Percentiles rank a stretch among this genome's conserved stretches.
Conservation (phyloP, 306 rosid genomes). For the Fragaria vesca region DNA sequence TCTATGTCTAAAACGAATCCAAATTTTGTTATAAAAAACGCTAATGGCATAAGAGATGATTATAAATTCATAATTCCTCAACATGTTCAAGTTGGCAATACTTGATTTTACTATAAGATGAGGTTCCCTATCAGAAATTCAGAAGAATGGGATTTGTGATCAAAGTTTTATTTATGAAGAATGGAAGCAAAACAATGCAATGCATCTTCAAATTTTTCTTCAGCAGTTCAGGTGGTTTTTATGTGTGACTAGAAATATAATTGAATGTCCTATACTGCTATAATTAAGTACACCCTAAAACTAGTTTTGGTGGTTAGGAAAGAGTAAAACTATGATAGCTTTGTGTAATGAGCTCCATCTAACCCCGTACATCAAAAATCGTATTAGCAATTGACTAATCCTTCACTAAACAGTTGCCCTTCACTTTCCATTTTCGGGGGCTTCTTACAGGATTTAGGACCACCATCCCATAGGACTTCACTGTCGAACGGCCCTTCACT, state of each 20-base stretch:
- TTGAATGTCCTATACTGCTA: background rate
- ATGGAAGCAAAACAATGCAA: background rate
- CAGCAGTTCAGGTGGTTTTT: background rate
- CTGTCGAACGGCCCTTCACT: background rate
- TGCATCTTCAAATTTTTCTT: background rate
- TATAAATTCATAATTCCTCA: background rate
- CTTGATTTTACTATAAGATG: background rate
- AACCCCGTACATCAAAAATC: background rate
- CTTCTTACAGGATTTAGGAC: background rate
- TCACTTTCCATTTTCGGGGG: background rate
- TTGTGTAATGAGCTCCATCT: background rate
- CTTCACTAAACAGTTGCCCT: background rate
- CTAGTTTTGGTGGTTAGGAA: background rate
- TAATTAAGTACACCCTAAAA: no score
- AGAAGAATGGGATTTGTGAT: background rate
- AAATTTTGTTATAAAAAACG: fast-evolving
- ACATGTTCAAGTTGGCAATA: background rate
- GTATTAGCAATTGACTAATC: background rate
- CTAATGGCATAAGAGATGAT: no score
- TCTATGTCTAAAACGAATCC: no score
- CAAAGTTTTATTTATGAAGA: background rate
- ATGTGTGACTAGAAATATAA: background rate
- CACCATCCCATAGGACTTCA: background rate
- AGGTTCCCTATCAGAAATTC: background rate
- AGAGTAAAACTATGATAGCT: background rate